Evolutionary conservation across 140 eudicot genomes (phyloP).

Genomic region (Ambrosia hybrid): DNA sequence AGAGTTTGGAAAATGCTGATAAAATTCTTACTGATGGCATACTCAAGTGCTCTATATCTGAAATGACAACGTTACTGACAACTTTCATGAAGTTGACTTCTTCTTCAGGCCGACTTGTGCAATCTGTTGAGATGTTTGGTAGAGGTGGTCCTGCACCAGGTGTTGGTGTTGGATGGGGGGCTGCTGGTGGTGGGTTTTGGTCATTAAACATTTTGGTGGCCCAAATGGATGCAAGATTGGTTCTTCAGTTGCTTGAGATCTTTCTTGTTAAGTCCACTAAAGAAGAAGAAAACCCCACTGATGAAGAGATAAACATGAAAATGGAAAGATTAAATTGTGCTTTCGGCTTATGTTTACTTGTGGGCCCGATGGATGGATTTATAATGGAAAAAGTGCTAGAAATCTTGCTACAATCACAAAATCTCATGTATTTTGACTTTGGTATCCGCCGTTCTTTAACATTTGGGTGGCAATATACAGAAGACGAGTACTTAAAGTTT

Average conservation of each 20-base stretch:
- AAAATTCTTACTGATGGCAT: conserved; percentile 65
- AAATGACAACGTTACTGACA: conserved; percentile 47
- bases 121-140: conserved; percentile 65
- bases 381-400: conserved; percentile 53
- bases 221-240: conserved; percentile 74
- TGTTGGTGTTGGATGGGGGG: conserved; percentile 98
- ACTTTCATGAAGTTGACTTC: conserved; percentile 46
- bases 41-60: conserved; percentile 39
- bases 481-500: conserved; percentile 54
- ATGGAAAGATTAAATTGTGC: conserved; percentile 57
- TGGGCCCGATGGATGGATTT: conserved; percentile 62
- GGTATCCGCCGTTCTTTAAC: conserved; percentile 46
- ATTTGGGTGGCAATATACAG: conserved; percentile 51
- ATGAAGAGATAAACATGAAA: conserved; percentile 37
- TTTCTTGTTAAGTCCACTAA: conserved; percentile 24
- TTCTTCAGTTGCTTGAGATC: conserved; percentile 52
- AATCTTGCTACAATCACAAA: conserved; percentile 54
- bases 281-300: conserved; percentile 25
- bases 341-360: conserved; percentile 41
- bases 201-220: conserved; percentile 56
- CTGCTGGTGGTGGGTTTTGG: conserved; percentile 88
- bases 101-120: conserved; percentile 47
- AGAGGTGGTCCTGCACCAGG: conserved; percentile 99
- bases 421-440: conserved; percentile 58
- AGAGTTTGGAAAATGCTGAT: conserved; percentile 41